Conservation (phyloP, 371 early-diverging fungal genomes). For the Lichtheimia corymbifera region DNA sequence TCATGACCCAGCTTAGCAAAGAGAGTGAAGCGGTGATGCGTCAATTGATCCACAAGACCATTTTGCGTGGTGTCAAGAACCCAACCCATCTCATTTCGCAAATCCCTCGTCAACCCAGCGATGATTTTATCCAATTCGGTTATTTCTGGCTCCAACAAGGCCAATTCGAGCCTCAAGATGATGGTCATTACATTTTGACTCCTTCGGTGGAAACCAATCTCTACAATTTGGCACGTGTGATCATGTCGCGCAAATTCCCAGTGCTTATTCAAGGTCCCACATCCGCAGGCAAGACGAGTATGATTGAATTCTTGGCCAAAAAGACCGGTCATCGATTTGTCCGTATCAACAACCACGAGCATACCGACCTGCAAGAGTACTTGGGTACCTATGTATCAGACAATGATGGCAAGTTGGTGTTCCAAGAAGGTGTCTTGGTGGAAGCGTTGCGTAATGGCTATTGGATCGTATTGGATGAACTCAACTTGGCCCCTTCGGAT, state of each 20-base stretch:
- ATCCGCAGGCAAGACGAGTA: constrained; percentile 99
- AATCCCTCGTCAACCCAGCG: constrained; percentile 67
- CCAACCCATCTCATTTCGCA: constrained; percentile 61
- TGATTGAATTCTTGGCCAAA: constrained; percentile 98
- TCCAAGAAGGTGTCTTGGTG: constrained; percentile 97
- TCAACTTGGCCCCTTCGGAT: constrained; percentile 99
- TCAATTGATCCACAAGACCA: constrained; percentile 61
- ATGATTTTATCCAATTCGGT: constrained; percentile 76
- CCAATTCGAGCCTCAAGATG: constrained; percentile 50
- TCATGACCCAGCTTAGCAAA: constrained; percentile 86
- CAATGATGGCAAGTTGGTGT: constrained; percentile 82
- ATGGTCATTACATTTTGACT: constrained; percentile 85
- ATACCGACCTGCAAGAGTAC: constrained; percentile 99
- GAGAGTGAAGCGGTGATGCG: constrained; percentile 68
- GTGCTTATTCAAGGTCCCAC: constrained; percentile 99
- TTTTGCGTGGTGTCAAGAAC: constrained; percentile 69
- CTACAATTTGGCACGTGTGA: constrained; percentile 88
- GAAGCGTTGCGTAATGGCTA: constrained; percentile 96
- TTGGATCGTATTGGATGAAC: constrained; percentile 99
- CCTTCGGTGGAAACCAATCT: constrained; percentile 85
- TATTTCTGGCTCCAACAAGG: constrained; percentile 88
- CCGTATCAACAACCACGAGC: constrained; percentile 99
- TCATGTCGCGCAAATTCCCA: constrained; percentile 90
- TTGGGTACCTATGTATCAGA: constrained; percentile 92
- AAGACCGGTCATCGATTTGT: constrained; percentile 93